Conservation (phyloP, 2,329 filamentous ascomycete species). For the Alternaria ventricosa region DNA sequence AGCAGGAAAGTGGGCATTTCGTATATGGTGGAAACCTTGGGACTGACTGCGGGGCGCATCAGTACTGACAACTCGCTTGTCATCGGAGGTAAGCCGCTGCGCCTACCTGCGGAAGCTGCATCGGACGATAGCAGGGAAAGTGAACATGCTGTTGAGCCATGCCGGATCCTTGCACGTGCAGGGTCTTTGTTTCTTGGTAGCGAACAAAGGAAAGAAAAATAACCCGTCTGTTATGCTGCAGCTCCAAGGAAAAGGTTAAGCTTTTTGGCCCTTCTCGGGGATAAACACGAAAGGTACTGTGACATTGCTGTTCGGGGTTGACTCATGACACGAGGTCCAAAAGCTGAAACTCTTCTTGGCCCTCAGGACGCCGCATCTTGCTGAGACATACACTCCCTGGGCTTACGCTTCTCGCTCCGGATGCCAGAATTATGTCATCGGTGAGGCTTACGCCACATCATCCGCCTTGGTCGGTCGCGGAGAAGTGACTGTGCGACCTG, state of each 20-base stretch:
- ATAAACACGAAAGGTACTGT: not conserved
- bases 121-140: not conserved
- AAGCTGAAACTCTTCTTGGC: not conserved
- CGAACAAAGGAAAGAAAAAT: not conserved
- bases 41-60: not conserved
- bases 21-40: not conserved
- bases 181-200: conserved; percentile 2
- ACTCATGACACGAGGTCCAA: not conserved
- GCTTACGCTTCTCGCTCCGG: not conserved
- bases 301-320: not conserved
- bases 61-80: not conserved
- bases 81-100: not conserved
- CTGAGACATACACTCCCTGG: not conserved
- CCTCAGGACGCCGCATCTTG: not conserved
- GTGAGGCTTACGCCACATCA: not conserved
- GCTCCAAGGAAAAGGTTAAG: not conserved
- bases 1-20: not conserved
- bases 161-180: not conserved
- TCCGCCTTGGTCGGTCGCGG: not conserved
- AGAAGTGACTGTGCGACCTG: not conserved
- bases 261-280: not conserved
- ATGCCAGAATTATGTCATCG: not conserved
- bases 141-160: not conserved
- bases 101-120: not conserved
- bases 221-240: not conserved